Evolutionary conservation across 306 rosid genomes (phyloP).

Genomic region (Lupinus albus): DNA sequence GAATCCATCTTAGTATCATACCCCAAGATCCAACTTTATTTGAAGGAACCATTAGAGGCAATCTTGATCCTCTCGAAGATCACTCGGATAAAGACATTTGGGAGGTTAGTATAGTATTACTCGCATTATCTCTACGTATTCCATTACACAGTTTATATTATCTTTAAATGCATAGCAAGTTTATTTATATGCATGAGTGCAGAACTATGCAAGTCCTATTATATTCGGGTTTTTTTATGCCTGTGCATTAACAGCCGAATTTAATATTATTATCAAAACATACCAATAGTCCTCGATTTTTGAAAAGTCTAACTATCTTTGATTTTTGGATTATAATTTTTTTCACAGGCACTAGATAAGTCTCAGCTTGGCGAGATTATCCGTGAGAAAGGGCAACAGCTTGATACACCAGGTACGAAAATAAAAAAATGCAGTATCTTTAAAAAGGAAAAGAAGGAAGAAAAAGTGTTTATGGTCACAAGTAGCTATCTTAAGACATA

Average conservation of each 20-base stretch:
- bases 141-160: not conserved
- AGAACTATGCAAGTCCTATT: not conserved
- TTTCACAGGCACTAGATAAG: conserved; percentile 79
- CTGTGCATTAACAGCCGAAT: conserved; percentile 5
- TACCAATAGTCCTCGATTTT: not conserved
- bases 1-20: conserved; percentile 90
- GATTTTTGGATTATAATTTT: conserved; percentile 30
- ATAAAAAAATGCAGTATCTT: not conserved
- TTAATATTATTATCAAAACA: conserved; percentile 19
- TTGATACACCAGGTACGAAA: conserved; percentile 76
- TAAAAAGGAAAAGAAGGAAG: not conserved
- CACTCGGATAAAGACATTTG: conserved; percentile 89
- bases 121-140: conserved; percentile 8
- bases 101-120: conserved; percentile 65
- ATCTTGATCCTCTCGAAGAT: conserved; percentile 98
- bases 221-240: not conserved
- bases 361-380: conserved; percentile 87
- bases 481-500: conserved; percentile 28
- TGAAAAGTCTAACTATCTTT: conserved; percentile 11
- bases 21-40: conserved; percentile 98
- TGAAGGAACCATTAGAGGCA: conserved; percentile 90
- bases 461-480: conserved; percentile 13
- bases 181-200: not conserved
- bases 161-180: not conserved
- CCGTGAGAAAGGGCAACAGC: conserved; percentile 75